These are phyloP conservation scores for Tuctoria greenei DNA, from an alignment of 176 grass and related monocot genomes.

Conservation along the genomic window DNA sequence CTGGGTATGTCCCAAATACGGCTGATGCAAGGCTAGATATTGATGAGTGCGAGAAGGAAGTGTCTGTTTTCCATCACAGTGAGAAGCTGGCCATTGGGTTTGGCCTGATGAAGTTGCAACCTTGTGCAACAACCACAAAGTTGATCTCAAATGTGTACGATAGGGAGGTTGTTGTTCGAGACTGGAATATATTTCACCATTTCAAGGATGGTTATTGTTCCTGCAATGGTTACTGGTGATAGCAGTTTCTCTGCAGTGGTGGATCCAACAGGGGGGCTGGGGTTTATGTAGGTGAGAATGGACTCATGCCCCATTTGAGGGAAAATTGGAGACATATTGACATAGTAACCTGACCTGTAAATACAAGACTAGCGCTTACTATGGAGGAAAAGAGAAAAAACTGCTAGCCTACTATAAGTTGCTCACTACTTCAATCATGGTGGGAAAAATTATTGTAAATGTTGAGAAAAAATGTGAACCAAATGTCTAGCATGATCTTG, in stretches of 20 bases:
- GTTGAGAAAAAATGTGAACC: neutral
- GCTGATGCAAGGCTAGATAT: conserved; percentile 66
- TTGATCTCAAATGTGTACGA: conserved; percentile 65
- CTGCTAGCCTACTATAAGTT: neutral
- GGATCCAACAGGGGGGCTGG: neutral
- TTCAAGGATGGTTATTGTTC: conserved; percentile 77
- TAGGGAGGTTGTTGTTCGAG: conserved; percentile 74
- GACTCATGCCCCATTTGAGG: neutral
- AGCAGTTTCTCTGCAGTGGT: neutral
- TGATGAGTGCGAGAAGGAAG: conserved; percentile 64
- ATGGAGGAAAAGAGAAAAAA: neutral
- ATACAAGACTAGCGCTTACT: neutral
- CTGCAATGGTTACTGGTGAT: conserved; percentile 88
- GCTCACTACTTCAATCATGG: neutral
- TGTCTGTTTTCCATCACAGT: conserved; percentile 68
- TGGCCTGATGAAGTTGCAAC: conserved; percentile 59
- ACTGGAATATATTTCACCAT: conserved; percentile 75
- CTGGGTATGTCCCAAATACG: conserved; percentile 59
- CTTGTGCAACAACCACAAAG: conserved; percentile 61
- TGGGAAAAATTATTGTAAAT: neutral
- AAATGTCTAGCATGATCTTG: neutral
- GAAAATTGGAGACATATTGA: neutral
- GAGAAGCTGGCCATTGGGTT: conserved; percentile 81
- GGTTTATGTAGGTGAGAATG: conserved; percentile 7
- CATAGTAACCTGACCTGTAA: neutral